These are phyloP conservation scores for Plasmodium inui DNA, from an alignment of 169 alveolate species.

Conservation along the genomic window DNA sequence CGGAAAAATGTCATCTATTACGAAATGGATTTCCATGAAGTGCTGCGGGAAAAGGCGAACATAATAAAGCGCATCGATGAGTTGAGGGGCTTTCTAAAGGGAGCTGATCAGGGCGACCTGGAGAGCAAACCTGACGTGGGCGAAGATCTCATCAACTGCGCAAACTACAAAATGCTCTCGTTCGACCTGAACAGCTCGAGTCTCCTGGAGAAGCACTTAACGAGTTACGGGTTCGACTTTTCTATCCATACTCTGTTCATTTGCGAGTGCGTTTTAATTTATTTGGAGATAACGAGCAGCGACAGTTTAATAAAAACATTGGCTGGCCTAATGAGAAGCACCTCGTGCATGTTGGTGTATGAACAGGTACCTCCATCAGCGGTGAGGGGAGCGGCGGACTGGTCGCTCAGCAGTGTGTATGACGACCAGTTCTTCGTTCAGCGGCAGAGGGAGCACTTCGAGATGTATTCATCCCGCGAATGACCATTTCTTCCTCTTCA, in stretches of 20 bases:
- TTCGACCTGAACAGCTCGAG: slow-evolving; percentile 30
- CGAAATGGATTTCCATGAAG: slow-evolving; percentile 60
- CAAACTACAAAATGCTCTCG: slow-evolving; percentile 65
- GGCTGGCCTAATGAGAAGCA: slow-evolving; percentile 58
- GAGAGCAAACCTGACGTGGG: background rate
- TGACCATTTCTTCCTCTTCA: background rate
- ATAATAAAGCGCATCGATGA: slow-evolving; percentile 35
- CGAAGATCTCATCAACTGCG: slow-evolving; percentile 43
- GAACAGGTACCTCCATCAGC: slow-evolving; percentile 56
- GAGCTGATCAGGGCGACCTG: background rate
- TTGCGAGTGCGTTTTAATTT: slow-evolving; percentile 79
- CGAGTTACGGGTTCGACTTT: slow-evolving; percentile 36
- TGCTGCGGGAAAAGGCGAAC: slow-evolving; percentile 32
- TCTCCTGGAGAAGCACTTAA: slow-evolving; percentile 19
- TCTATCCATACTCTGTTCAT: slow-evolving; percentile 74
- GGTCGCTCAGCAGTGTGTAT: background rate
- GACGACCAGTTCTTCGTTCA: background rate
- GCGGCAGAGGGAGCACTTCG: background rate
- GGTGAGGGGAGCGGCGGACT: background rate
- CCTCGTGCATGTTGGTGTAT: slow-evolving; percentile 69
- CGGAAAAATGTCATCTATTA: slow-evolving; percentile 32
- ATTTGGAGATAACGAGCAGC: slow-evolving; percentile 70
- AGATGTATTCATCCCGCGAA: background rate
- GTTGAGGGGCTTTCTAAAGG: slow-evolving; percentile 37
- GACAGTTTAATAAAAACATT: slow-evolving; percentile 47